Conservation (phyloP, 495 filamentous ascomycete species). For the Aspergillus hancockii region DNA sequence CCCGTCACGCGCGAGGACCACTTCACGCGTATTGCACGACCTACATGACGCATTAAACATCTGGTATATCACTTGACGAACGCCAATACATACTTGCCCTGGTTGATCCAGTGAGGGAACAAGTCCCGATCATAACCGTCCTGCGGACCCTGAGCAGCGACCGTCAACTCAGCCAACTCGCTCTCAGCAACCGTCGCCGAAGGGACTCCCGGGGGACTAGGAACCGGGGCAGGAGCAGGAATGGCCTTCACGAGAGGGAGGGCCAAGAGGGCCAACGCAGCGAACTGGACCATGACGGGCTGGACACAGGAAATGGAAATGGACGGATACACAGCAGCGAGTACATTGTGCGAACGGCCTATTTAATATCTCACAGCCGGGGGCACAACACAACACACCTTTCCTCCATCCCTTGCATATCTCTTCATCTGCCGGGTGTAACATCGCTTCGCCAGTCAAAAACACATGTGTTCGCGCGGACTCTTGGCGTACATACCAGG, state of each 20-base stretch:
- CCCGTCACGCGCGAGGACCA: conserved; percentile 69
- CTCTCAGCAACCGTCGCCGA: conserved; percentile 50
- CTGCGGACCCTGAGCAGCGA: conserved; percentile 52
- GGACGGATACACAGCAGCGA: neutral
- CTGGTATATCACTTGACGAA: neutral
- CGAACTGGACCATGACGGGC: conserved; percentile 9
- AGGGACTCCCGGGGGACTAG: conserved; percentile 59
- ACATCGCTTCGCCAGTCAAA: neutral
- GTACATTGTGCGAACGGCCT: neutral
- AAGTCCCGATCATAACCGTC: conserved; percentile 59
- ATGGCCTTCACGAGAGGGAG: conserved; percentile 15
- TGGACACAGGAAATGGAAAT: neutral
- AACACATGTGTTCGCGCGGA: neutral
- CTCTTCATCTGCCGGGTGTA: neutral
- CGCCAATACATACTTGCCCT: conserved; percentile 28
- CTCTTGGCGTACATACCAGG: neutral
- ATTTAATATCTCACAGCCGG: neutral
- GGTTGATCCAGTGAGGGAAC: conserved; percentile 70
- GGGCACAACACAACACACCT: neutral
- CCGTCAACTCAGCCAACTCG: conserved; percentile 55
- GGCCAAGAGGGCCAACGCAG: conserved; percentile 16
- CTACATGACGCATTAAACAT: conserved; percentile 30
- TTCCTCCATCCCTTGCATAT: neutral
- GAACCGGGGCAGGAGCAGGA: conserved; percentile 21
- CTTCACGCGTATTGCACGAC: conserved; percentile 64